Base-by-base conservation (phyloP, 371 early-diverging fungal species). In the Coemansia sp. region DNA sequence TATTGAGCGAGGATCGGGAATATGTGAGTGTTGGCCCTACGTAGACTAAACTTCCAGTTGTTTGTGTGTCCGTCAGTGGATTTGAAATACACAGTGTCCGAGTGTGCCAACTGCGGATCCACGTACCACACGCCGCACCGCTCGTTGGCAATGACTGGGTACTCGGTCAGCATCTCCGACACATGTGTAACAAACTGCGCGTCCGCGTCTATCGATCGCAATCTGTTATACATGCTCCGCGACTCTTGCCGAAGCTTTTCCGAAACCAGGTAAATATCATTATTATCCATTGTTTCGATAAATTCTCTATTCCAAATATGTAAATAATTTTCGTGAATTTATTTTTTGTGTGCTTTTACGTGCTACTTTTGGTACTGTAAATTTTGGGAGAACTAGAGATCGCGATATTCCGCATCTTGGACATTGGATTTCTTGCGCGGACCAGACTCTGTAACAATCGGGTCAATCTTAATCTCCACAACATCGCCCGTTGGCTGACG, bases 41-140 rank as follows among this genome's bases (percentile, higher is more conserved):
- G 83, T 58, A 92, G 65, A 63, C 86, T 92, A 59, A 93, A 91
- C 61, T 88, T 86, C 93, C 93, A 94, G 47, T 86, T 80, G 6
- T 90, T 89, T 64, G 84, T 87, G 71, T 94, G 95, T 0, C 94
- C 95, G 78, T 94, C 95, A 0, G 94, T 93, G 3, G 94, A 94
- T 72, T 94, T 94, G 74, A 92, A 93, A 67, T 94, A 94, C 0
- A 87, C 93, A 2, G 90, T 83, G 55, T 86, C 78, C 2, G 74
- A 82, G 53, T 84, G 81, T 80, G 88, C 87, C 75, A 81, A 80
- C 34, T 74, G 64, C 0, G 88, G 89, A 67, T 87, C 83, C 31
- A 90, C 84, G 70, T 92, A 94, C 94, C 93, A 94, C 6, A 84
- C 82, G 13, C 93, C 92, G 71, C 91, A 91, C 5, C 92, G 84